Base-by-base conservation (phyloP, 352 stramenopile species). In the Peronosclerospora sorghi region DNA sequence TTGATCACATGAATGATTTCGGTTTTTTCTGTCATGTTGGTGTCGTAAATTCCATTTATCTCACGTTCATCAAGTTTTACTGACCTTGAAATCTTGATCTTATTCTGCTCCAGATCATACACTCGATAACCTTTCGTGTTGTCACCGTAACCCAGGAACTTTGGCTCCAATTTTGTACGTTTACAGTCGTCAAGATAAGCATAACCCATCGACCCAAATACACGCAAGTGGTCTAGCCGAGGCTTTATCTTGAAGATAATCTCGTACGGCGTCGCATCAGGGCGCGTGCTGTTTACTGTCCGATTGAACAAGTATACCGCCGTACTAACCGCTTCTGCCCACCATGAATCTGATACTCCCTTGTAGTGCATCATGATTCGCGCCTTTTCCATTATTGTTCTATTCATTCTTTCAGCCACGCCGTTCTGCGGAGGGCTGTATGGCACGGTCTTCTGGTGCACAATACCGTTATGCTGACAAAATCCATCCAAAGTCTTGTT, bases 311-410 rank as follows among this genome's bases (percentile, higher is more conserved):
- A 14, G 20, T 66, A 65, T 2, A 63, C 38, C 0, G 51, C 51
- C 3, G 48, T 69, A 35, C 50, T 59, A 0, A 65, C 35, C 1
- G 59, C 62, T 41, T 69, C 50, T 0, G 40, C 54, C 58, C 56
- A 67, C 56, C 56, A 65, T 2, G 44, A 2, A 7, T 10, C 54
- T 7, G 42, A 26, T 0, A 73, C 23, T 0, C 29, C 30, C 21
- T 64, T 60, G 42, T 63, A 59, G 28, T 54, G 18, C 8, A 69
- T 1, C 32, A 73, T 71, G 18, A 28, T 45, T 13, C 54, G 41
- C 13, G 53, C 48, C 18, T 37, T 23, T 18, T 32, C 27, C 27
- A 32, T 32, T 12, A 26, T 23, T 21, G 32, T 23, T 5, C 3
- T 4, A 14, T 36, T 37, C 14, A 63, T 55, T 2, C 48, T 18